Conservation (phyloP, 345 rosid genomes). For the Eutrema heterophyllum region DNA sequence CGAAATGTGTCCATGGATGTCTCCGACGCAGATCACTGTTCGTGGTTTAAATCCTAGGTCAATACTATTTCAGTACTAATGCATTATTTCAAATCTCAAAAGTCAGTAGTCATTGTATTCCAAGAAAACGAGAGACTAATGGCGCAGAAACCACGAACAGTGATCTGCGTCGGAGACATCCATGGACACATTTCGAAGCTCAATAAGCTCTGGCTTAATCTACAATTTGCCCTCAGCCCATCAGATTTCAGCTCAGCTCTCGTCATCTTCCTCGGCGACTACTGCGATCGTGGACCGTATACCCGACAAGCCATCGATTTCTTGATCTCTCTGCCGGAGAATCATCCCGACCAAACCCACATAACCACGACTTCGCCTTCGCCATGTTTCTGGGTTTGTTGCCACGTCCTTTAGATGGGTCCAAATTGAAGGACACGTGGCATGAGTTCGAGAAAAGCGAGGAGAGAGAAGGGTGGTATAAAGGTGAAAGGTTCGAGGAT, state of each 20-base stretch:
- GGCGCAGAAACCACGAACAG: neutral
- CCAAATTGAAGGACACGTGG: conserved; percentile 55
- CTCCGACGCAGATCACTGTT: conserved; percentile 68
- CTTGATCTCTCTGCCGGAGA: conserved; percentile 43
- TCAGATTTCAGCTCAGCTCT: conserved; percentile 52
- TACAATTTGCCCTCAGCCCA: conserved; percentile 40
- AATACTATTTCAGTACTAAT: too few relatives aligned
- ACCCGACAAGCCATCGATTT: conserved; percentile 61
- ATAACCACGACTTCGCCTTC: conserved; percentile 82
- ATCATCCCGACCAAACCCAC: conserved; percentile 54
- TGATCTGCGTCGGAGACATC: conserved; percentile 71
- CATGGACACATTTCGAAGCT: conserved; percentile 67
- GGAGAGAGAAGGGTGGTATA: conserved; percentile 78
- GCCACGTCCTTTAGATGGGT: conserved; percentile 46
- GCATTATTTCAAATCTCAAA: too few relatives aligned
- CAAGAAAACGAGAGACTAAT: neutral
- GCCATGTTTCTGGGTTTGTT: conserved; percentile 55
- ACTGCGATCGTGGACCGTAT: conserved; percentile 84
- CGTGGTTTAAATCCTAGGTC: too few relatives aligned
- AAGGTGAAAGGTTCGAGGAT: conserved; percentile 51
- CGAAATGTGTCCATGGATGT: conserved; percentile 69
- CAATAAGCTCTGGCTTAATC: conserved; percentile 65
- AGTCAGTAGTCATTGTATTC: neutral
- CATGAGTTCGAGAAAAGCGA: conserved; percentile 47
- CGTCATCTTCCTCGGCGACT: conserved; percentile 81